These are phyloP conservation scores for Penicillium sp. DNA, from an alignment of 2,329 filamentous ascomycete species.

Conservation along the genomic window DNA sequence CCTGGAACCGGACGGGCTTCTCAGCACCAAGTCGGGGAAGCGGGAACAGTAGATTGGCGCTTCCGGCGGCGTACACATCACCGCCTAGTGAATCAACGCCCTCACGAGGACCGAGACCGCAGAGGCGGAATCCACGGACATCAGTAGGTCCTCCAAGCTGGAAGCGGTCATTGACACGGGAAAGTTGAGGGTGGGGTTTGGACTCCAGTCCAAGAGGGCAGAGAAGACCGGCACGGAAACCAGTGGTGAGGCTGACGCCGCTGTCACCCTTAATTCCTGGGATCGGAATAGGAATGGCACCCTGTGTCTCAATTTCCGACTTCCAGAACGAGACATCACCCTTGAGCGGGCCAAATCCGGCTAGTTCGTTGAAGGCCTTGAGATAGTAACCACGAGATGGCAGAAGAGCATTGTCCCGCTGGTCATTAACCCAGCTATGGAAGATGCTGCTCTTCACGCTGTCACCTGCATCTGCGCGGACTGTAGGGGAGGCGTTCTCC, in stretches of 20 bases:
- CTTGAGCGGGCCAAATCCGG: conserved; percentile 75
- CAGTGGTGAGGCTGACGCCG: conserved; percentile 78
- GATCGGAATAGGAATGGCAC: conserved; percentile 70
- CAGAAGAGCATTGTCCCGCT: conserved; percentile 79
- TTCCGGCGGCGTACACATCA: conserved; percentile 86
- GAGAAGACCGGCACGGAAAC: conserved; percentile 76
- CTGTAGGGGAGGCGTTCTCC: conserved; percentile 71
- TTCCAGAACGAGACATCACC: conserved; percentile 96
- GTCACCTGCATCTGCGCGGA: conserved; percentile 84
- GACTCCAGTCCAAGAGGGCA: conserved; percentile 72
- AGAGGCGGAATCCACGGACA: conserved; percentile 87
- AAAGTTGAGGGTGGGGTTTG: conserved; percentile 57
- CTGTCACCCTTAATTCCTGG: conserved; percentile 67
- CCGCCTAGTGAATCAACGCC: conserved; percentile 83
- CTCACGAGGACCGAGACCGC: conserved; percentile 84
- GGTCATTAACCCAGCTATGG: conserved; percentile 76
- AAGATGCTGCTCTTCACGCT: conserved; percentile 83
- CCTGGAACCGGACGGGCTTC: conserved; percentile 79
- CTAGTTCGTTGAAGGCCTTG: conserved; percentile 76
- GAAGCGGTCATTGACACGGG: conserved; percentile 90
- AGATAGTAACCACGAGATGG: conserved; percentile 78
- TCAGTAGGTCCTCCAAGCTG: conserved; percentile 91
- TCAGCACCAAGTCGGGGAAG: conserved; percentile 78
- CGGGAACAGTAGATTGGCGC: conserved; percentile 80
- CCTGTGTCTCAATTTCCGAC: conserved; percentile 78